phyloP scores from a whole-genome alignment of 768 basidiomycete genomes.

The Boletus vermiculosoides region DNA sequence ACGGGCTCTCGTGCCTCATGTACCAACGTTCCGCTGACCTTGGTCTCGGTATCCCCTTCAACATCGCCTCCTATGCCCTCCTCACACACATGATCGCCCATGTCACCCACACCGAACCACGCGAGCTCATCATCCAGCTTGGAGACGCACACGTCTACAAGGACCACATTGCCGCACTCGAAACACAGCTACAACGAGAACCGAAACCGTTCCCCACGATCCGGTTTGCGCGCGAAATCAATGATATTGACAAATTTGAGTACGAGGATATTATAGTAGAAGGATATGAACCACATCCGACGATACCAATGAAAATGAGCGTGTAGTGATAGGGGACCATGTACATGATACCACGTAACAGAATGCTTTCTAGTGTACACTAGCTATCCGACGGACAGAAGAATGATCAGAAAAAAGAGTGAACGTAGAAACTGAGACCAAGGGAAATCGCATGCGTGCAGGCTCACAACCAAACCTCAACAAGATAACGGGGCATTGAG shows the following conservation, averaged over 20 bases:
- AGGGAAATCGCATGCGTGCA: no score
- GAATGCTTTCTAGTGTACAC: not conserved
- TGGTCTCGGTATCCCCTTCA: slow-evolving; percentile 97
- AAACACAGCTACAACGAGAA: slow-evolving; percentile 73
- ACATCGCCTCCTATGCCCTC: slow-evolving; percentile 97
- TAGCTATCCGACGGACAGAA: not conserved
- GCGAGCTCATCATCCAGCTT: slow-evolving; percentile 92
- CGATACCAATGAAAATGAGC: slow-evolving; percentile 96
- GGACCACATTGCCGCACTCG: slow-evolving; percentile 87
- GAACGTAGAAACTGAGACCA: slow-evolving; percentile 32
- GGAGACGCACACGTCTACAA: slow-evolving; percentile 97
- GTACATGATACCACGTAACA: slow-evolving; percentile 6
- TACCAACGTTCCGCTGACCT: slow-evolving; percentile 97
- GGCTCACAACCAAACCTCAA: slow-evolving; percentile 63
- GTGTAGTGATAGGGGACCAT: slow-evolving; percentile 42
- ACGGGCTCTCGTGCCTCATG: slow-evolving; percentile 90
- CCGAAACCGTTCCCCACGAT: slow-evolving; percentile 85
- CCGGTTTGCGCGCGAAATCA: slow-evolving; percentile 62
- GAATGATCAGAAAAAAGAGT: not conserved
- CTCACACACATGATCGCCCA: slow-evolving; percentile 96
- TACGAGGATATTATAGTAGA: slow-evolving; percentile 82
- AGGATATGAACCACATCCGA: slow-evolving; percentile 80
- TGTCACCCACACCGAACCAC: slow-evolving; percentile 80
- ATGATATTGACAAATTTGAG: slow-evolving; percentile 76
- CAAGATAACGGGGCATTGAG: slow-evolving; percentile 63